Conservation (phyloP, 257 asterid species). For the Primulina huaijiensis region DNA sequence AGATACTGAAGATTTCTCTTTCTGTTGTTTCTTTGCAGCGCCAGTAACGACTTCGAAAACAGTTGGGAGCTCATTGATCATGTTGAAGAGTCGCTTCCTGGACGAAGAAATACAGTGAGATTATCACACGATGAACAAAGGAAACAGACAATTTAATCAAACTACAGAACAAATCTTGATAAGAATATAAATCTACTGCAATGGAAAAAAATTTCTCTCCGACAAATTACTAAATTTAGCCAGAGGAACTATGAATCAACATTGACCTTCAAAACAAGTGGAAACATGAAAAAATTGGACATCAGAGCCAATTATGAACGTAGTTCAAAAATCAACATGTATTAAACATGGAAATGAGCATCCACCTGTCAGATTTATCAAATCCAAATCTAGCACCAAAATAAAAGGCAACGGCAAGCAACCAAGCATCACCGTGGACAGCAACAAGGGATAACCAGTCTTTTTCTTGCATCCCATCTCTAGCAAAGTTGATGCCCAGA, state of each 20-base stretch:
- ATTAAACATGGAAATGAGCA: not conserved
- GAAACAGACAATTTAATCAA: constrained; percentile 5
- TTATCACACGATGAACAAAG: not conserved
- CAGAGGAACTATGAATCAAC: not conserved
- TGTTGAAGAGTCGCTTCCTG: constrained; percentile 76
- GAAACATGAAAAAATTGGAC: not conserved
- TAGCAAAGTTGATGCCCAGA: constrained; percentile 64
- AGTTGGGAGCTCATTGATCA: constrained; percentile 77
- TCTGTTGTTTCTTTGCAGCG: constrained; percentile 55
- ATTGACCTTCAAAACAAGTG: not conserved
- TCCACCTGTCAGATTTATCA: constrained; percentile 52
- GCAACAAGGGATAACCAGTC: constrained; percentile 68
- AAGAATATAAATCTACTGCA: not conserved
- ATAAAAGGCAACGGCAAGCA: constrained; percentile 57
- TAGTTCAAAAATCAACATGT: not conserved
- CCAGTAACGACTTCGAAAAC: constrained; percentile 73
- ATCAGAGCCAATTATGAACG: not conserved
- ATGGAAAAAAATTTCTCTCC: not conserved
- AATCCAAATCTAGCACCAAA: constrained; percentile 64
- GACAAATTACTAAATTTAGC: not conserved
- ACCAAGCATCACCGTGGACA: constrained; percentile 66
- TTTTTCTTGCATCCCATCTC: constrained; percentile 62
- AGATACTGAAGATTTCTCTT: constrained; percentile 57
- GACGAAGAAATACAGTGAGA: constrained; percentile 17
- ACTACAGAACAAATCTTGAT: not conserved